Conservation (phyloP, 441 rosid species). For the Syzygium syzygioides region DNA sequence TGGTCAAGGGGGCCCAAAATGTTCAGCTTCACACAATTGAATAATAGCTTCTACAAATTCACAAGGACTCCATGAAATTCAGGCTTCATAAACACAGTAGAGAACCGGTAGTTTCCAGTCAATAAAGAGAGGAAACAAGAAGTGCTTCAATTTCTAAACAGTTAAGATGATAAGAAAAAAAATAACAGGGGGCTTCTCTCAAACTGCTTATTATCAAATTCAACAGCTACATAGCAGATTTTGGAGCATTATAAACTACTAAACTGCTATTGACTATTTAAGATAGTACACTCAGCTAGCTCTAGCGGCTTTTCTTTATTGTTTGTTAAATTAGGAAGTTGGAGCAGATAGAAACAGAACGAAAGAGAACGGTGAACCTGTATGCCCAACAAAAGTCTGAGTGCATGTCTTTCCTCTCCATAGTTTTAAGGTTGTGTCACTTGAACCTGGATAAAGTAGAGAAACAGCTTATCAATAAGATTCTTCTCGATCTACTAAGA, state of each 20-base stretch:
- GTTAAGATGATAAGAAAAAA: background rate
- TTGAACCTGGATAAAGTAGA: slow-evolving; percentile 58
- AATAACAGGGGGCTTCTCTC: background rate
- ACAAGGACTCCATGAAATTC: background rate
- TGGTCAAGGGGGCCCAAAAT: too few relatives aligned
- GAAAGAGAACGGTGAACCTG: slow-evolving; percentile 35
- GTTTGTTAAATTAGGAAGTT: slow-evolving; percentile 2
- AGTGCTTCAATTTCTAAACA: background rate
- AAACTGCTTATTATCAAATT: background rate
- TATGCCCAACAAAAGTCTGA: slow-evolving; percentile 80
- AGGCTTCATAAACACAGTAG: background rate
- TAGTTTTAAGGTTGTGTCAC: slow-evolving; percentile 78
- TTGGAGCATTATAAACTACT: background rate
- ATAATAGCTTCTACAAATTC: background rate
- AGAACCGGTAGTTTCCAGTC: background rate
- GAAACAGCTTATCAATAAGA: background rate
- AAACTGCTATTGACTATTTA: background rate
- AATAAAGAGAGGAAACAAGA: background rate
- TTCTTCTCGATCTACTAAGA: background rate
- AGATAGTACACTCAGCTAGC: background rate
- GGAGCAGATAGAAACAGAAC: background rate
- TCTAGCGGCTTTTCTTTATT: background rate
- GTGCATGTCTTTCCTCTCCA: slow-evolving; percentile 84
- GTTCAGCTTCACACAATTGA: background rate
- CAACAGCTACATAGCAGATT: background rate